Base-by-base conservation (phyloP, 495 filamentous ascomycete genomes). In the Halenospora varia region DNA sequence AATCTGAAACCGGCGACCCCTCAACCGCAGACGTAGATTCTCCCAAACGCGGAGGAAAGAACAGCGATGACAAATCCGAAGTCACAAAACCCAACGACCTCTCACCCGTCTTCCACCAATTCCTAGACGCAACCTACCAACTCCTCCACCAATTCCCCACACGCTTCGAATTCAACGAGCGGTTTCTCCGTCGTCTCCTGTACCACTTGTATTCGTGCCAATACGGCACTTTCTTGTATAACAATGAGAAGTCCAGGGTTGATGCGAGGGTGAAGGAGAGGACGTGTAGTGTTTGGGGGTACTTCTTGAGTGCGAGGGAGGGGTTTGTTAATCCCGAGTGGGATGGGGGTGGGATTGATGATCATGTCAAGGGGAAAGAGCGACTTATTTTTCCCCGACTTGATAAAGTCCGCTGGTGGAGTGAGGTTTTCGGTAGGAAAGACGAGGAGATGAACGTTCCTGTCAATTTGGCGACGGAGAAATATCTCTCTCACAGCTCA, bases 61-160 rank as follows among this genome's bases (percentile, higher is more conserved):
- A 18, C 3, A 64, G 59, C 20, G n/a, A n/a, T n/a, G n/a, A n/a
- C n/a, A 60, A 66, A 20, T 22, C 61, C 18, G 64, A 82, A 62
- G 72, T 73, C 35, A 82, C 80, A 25, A 81, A 79, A 48, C 69
- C 75, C 24, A 96, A 90, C 55, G 92, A 97, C 68, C 89, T 93
- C 1, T 92, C 88, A n/a, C 95, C 95, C 0, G 87, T 97, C 11
- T 97, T 99, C 73, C 95, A 99, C 64, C 95, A 99, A 68, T 99
- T 97, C 70, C 84, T 99, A 10, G 95, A 99, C 65, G 89, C 90
- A 18, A 91, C 90, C 3, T 97, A 92, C 61, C 95, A 99, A 63
- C 77, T 99, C 9, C 77, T 96, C 13, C 75, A 87, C 51, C 95
- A 97, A 63, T 76, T 96, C 62, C 93, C 94, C 0, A 89, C 84